Evolutionary conservation across 73 alveolate species (phyloP), one percentile per base, ranked within the genome.

Genomic region (Paramecium primaurelia): DNA sequence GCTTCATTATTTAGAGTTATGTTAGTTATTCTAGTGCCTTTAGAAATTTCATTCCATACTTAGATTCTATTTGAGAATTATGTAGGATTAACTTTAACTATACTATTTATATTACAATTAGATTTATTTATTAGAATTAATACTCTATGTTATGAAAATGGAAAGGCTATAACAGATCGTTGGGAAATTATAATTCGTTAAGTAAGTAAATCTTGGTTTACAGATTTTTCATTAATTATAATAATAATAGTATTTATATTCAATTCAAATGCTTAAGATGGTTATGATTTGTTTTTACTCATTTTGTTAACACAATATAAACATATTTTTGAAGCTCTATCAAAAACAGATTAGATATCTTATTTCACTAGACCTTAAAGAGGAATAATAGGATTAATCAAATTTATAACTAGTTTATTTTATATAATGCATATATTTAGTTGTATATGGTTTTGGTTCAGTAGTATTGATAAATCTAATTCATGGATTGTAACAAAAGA

Each of bases 381-480:
- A 36, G 91, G 91, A 4, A 80, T 40, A 42, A 18, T 80, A 14
- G 75, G 75, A 11, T 49, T 80, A 49, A 25, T 80, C 5, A 80
- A 80, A 45, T 44, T 80, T 32, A 45, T 80, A 10, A 20, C 47
- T 1, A 80, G 58, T 26, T 64, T 80, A 38, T 18, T 80, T 25
- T 80, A 80, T 28, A 47, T 80, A 20, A 22, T 47, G 34, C 91
- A 80, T 12, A 80, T 80, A 40, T 80, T 44, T 20, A 49, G 77
- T 49, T 80, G 91, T 22, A 47, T 80, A 10, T 80, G 91, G 91
- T 80, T 80, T 47, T 80, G 91, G 91, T 49, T 80, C 36, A 42
- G 68, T 38, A 42, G 60, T 18, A 75, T 36, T n/a, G 88, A 75
- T 36, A 22, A 38, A 26, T 25, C 37, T 36, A 36, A 25, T 38